Evolutionary conservation across 345 rosid species (phyloP).

Genomic region (Citrus medica): DNA sequence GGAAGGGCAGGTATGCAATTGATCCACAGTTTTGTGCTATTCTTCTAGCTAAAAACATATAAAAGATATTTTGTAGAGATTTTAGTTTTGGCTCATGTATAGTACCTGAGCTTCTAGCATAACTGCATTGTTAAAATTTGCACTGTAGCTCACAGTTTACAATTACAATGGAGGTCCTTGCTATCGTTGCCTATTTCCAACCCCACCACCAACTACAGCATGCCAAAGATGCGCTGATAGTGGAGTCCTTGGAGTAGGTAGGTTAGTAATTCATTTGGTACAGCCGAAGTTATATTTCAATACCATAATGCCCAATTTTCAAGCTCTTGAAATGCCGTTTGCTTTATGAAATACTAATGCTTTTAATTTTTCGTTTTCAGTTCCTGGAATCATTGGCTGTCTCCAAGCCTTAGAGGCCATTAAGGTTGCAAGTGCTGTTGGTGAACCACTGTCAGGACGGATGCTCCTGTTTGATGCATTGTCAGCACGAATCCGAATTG

Average conservation of each 20-base stretch:
- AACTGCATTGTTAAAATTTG: constrained; percentile 1
- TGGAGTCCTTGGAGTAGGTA: constrained; percentile 92
- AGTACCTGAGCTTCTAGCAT: background rate
- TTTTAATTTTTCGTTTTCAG: constrained; percentile 30
- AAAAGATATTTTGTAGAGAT: constrained; percentile 2
- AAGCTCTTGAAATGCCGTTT: background rate
- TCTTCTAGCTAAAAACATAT: background rate
- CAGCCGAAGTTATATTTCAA: background rate
- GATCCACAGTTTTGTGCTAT: background rate
- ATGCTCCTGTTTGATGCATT: constrained; percentile 96
- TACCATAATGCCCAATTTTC: background rate
- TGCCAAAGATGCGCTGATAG: constrained; percentile 90
- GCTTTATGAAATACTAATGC: background rate
- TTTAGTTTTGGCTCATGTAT: constrained; percentile 1
- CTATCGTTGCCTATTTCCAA: constrained; percentile 80
- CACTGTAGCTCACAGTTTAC: constrained; percentile 59
- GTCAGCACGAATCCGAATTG: constrained; percentile 74
- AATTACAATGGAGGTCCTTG: constrained; percentile 80
- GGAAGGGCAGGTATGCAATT: constrained; percentile 79
- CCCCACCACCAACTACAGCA: constrained; percentile 79
- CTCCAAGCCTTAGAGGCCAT: constrained; percentile 95
- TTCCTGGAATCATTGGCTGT: constrained; percentile 94
- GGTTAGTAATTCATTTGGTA: constrained; percentile 6
- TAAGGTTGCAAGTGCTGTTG: constrained; percentile 77
- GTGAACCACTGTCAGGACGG: constrained; percentile 81